These are phyloP conservation scores for Hypoxylon sp. DNA, from an alignment of 2,329 filamentous ascomycete genomes.

Conservation along the genomic window DNA sequence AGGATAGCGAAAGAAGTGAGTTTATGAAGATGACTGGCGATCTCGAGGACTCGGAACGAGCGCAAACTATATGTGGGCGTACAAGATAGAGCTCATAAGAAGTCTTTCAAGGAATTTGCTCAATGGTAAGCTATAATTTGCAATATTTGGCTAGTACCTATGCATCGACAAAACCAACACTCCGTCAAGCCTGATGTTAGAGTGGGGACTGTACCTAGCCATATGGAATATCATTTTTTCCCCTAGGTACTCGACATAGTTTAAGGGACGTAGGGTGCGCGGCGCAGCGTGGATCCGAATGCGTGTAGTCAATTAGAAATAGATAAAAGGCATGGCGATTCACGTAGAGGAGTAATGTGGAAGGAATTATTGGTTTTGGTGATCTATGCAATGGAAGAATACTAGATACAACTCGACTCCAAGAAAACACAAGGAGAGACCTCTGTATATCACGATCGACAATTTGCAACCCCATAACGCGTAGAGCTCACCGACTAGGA, in stretches of 20 bases:
- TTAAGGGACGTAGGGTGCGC: no score
- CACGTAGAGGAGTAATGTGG: background rate
- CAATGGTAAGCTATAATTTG: no score
- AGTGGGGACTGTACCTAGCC: background rate
- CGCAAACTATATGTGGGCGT: background rate
- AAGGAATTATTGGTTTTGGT: background rate
- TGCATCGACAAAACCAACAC: background rate
- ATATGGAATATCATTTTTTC: no score
- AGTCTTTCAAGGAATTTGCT: background rate
- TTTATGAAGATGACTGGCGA: slow-evolving; percentile 57
- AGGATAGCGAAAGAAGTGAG: slow-evolving; percentile 48
- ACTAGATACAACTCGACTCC: slow-evolving; percentile 37
- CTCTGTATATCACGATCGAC: slow-evolving; percentile 22
- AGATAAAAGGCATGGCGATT: background rate
- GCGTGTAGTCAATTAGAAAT: background rate
- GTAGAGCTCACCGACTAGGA: slow-evolving; percentile 12
- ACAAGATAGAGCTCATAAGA: background rate
- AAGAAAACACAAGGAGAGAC: slow-evolving; percentile 45
- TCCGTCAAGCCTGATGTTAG: background rate
- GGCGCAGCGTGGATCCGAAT: background rate
- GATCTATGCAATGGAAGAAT: slow-evolving; percentile 4
- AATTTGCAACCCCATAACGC: slow-evolving; percentile 29
- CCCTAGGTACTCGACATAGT: no score
- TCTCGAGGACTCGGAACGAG: slow-evolving; percentile 54
- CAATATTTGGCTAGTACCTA: background rate